phyloP scores from a whole-genome alignment of 768 basidiomycete genomes.

The Sarcomyxa edulis region DNA sequence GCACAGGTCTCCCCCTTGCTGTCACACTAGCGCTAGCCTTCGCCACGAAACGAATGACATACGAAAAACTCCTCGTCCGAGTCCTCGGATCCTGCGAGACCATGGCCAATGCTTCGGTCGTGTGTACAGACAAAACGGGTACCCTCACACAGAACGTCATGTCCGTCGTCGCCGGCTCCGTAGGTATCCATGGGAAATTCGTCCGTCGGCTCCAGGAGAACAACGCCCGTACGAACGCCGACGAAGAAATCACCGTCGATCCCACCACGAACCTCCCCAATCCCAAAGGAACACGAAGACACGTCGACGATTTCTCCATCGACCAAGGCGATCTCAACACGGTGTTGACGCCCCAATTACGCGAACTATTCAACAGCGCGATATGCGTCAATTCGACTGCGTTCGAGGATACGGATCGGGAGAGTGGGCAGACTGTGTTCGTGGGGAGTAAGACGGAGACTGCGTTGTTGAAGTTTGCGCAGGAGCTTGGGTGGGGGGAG shows the following conservation, averaged over 20 bases:
- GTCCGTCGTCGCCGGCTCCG: conserved; percentile 93
- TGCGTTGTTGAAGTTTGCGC: conserved; percentile 65
- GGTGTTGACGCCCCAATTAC: conserved; percentile 37
- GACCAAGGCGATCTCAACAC: conserved; percentile 69
- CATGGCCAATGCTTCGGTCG: conserved; percentile 96
- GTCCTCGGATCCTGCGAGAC: conserved; percentile 97
- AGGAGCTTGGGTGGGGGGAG: conserved; percentile 59
- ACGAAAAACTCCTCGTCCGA: conserved; percentile 91
- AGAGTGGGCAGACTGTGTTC: conserved; percentile 43
- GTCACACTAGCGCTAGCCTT: conserved; percentile 80
- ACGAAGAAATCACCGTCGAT: conserved; percentile 82
- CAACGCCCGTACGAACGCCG: conserved; percentile 27
- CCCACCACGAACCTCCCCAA: conserved; percentile 58
- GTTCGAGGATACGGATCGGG: conserved; percentile 53
- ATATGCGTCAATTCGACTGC: conserved; percentile 9
- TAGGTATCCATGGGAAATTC: conserved; percentile 94
- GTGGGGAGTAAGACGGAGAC: conserved; percentile 81
- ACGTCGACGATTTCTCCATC: conserved; percentile 76
- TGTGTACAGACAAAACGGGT: conserved; percentile 95
- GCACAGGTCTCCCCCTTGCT: conserved; percentile 7
- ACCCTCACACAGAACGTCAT: conserved; percentile 94
- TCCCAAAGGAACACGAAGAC: no score
- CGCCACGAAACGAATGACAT: conserved; percentile 97
- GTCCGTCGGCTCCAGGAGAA: conserved; percentile 52
- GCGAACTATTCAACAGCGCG: conserved; percentile 6